Percentiles rank a stretch among this genome's conserved stretches.
These are phyloP conservation scores for Claviceps lovelessii DNA, from an alignment of 2,329 filamentous ascomycete genomes.

Conservation along the genomic window DNA sequence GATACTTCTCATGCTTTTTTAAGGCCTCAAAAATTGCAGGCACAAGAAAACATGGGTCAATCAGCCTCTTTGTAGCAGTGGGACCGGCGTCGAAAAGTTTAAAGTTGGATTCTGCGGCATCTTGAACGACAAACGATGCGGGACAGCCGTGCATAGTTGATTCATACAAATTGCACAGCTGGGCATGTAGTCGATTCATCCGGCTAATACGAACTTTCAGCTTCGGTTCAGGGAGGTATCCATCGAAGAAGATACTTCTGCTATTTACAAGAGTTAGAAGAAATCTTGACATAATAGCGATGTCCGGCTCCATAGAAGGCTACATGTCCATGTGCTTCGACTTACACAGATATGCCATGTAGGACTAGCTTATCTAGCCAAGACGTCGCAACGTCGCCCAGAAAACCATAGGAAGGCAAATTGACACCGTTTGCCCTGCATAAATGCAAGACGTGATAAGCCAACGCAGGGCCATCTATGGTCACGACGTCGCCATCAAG, in stretches of 20 bases:
- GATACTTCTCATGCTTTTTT: conserved; percentile 26
- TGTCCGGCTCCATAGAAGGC: background rate
- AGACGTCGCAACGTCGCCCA: conserved; percentile 42
- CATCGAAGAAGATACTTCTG: conserved; percentile 70
- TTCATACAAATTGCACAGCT: conserved; percentile 34
- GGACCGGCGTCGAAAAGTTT: conserved; percentile 14
- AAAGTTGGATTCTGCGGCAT: conserved; percentile 5
- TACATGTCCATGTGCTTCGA: background rate
- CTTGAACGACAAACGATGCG: conserved; percentile 8
- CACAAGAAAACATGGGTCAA: conserved; percentile 58
- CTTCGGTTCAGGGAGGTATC: conserved; percentile 58
- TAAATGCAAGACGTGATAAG: conserved; percentile 55
- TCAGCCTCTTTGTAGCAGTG: conserved; percentile 18
- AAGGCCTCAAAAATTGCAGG: conserved; percentile 63
- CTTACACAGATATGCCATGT: conserved; percentile 48
- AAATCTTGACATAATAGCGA: background rate
- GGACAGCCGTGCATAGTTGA: conserved; percentile 16
- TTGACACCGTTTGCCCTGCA: conserved; percentile 36
- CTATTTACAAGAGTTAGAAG: conserved; percentile 7
- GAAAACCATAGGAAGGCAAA: conserved; percentile 46
- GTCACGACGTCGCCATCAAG: conserved; percentile 31
- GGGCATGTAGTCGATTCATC: conserved; percentile 40
- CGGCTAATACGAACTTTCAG: conserved; percentile 45
- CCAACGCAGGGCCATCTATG: conserved; percentile 68
- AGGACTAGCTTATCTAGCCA: conserved; percentile 49